These are phyloP conservation scores for Lunularia cruciata DNA, from an alignment of 225 moss, liverwort and hornwort genomes.

Conservation along the genomic window DNA sequence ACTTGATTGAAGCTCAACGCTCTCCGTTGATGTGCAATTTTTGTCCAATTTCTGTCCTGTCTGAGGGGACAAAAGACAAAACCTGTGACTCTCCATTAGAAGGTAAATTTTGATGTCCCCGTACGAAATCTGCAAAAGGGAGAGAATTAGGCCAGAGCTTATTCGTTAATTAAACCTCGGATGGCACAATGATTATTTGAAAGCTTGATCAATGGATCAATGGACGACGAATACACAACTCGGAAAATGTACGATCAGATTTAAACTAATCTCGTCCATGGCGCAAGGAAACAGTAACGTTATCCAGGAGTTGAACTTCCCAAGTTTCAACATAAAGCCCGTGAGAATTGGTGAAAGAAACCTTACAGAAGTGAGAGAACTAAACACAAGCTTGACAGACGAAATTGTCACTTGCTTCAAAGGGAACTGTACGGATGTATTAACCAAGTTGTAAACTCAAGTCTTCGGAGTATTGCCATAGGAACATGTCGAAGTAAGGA, in stretches of 20 bases:
- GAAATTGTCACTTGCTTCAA: too few species aligned
- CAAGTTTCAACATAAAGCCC: too few species aligned
- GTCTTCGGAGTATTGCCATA: too few species aligned
- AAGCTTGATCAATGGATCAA: not conserved
- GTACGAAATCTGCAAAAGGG: slow-evolving; percentile 31
- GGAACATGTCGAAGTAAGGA: too few species aligned
- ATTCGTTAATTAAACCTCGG: not conserved
- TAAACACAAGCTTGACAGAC: too few species aligned
- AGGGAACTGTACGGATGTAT: too few species aligned
- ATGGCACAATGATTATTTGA: not conserved
- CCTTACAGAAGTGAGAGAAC: too few species aligned
- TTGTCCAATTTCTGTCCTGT: slow-evolving; percentile 2
- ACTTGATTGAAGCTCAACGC: slow-evolving; percentile 1
- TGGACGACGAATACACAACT: not conserved
- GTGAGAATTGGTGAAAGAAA: too few species aligned
- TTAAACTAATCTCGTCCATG: too few species aligned
- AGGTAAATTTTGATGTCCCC: slow-evolving; percentile 27
- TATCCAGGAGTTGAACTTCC: too few species aligned
- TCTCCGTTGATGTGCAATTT: not conserved
- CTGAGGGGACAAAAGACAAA: slow-evolving; percentile 20
- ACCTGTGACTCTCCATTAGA: slow-evolving; percentile 21
- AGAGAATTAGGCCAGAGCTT: not conserved
- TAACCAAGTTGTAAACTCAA: not conserved
- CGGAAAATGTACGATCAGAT: too few species aligned
- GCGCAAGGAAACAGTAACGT: too few species aligned